phyloP scores from a whole-genome alignment of 2,329 filamentous ascomycete genomes.

The Colletotrichum costaricense region DNA sequence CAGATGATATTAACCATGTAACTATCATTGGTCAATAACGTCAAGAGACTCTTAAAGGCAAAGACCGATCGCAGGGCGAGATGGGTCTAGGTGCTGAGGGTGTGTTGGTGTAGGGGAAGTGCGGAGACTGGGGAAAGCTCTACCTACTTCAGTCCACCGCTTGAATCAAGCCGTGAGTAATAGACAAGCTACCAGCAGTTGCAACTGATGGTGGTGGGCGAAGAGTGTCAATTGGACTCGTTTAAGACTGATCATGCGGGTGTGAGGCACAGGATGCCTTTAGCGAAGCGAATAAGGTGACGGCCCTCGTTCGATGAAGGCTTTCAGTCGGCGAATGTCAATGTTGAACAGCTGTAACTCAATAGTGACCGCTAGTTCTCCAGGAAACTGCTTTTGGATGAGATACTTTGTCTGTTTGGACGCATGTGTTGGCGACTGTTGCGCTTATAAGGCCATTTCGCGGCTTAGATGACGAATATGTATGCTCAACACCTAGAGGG shows the following conservation, averaged over 20 bases:
- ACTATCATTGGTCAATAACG: slow-evolving; percentile 25
- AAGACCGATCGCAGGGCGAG: slow-evolving; percentile 15
- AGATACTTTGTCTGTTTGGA: neutral
- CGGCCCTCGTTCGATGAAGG: neutral
- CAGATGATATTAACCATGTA: slow-evolving; percentile 40
- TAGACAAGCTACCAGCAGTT: neutral
- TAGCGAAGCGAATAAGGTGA: slow-evolving; percentile 10
- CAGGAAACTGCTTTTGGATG: neutral
- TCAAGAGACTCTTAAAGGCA: neutral
- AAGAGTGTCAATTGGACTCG: slow-evolving; percentile 9
- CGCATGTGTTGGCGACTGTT: neutral
- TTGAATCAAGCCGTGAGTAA: neutral
- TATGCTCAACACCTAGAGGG: neutral
- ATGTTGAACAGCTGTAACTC: neutral
- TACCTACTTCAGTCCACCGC: neutral
- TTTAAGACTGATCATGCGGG: slow-evolving; percentile 22
- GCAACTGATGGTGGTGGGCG: slow-evolving; percentile 22
- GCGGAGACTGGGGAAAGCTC: slow-evolving; percentile 10
- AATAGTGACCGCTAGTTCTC: neutral
- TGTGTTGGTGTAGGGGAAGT: slow-evolving; percentile 3
- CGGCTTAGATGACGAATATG: neutral
- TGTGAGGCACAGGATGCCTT: slow-evolving; percentile 8
- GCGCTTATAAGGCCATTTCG: neutral
- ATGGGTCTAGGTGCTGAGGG: slow-evolving; percentile 1
- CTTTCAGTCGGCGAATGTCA: neutral